Base-by-base conservation (phyloP, 2,329 filamentous ascomycete species). In the Plectosphaerella cucumerina region DNA sequence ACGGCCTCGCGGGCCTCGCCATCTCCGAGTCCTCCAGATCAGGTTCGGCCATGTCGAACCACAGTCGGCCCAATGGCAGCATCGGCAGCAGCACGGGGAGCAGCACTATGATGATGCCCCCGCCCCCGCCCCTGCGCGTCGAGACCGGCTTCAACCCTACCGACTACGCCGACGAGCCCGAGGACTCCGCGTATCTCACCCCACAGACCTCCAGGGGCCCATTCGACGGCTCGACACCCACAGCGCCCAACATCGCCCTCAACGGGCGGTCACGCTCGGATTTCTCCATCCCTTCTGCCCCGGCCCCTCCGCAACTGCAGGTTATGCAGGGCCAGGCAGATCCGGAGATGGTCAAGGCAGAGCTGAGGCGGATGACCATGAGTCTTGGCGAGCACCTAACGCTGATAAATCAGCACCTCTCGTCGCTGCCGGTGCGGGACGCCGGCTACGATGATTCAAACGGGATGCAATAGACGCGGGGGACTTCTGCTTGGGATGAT, bases 251-350 rank as follows among this genome's bases (percentile, higher is more conserved):
- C 56, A 59, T 2, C 37, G 22, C 53, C 49, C 43, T 46, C 55
- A 39, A 20, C 11, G 45, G 45, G 8, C 41, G 41, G 47, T 50
- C 39, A 39, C 26, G 26, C 12, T 9, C 26, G 12, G 12, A 11
- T 8, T 31, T 10, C 12, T 45, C 54, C 18, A 59, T 72, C 50
- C 72, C 70, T 17, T 68, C 65, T 3, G 65, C 69, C 21, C 76
- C 72, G 4, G 66, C 66, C 2, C 73, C 75, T 10, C 80, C 80
- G 2, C 73, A 75, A 2, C 64, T 71, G 3, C 70, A 72, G 48
- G 77, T 81, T 39, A 76, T 84, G 70, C 78, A 82, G 59, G 78
- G 78, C 3, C 70, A 74, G 31, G 77, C 78, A 1, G 74, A 75
- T 0, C 62, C 70, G 4, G 73, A 75, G 21, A 79, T 81, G 45